Evolutionary conservation across 2,329 filamentous ascomycete genomes (phyloP).

Genomic region (Cladophialophora chaetospira): DNA sequence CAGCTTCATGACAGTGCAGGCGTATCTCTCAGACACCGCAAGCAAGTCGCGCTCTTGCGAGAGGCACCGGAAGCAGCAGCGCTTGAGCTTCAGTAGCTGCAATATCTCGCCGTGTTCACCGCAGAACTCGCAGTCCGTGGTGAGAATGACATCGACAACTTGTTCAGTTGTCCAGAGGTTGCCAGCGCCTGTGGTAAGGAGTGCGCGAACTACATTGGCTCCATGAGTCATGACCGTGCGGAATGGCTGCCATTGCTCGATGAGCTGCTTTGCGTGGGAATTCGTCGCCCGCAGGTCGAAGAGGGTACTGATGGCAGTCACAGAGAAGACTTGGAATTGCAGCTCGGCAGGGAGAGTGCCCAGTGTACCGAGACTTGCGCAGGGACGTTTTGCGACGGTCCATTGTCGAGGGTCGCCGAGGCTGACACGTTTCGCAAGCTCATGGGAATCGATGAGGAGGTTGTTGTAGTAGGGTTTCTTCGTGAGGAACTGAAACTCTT

Average conservation of each 20-base stretch:
- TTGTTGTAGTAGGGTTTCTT: slow-evolving; percentile 14
- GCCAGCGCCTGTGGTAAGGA: slow-evolving; percentile 14
- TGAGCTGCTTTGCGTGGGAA: slow-evolving; percentile 8
- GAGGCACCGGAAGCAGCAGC: slow-evolving; percentile 24
- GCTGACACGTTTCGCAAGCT: slow-evolving; percentile 2
- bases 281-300: slow-evolving; percentile 10
- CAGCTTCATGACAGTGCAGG: slow-evolving; percentile 7
- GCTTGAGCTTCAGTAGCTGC: slow-evolving; percentile 19
- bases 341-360: slow-evolving; percentile 12
- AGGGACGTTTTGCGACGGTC: not conserved
- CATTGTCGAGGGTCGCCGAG: not conserved
- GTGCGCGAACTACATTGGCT: slow-evolving; percentile 8
- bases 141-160: slow-evolving; percentile 14
- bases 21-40: slow-evolving; percentile 11
- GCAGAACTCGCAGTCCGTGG: slow-evolving; percentile 15
- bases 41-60: slow-evolving; percentile 23
- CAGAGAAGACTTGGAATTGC: slow-evolving; percentile 3
- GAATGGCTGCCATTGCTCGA: slow-evolving; percentile 19
- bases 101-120: slow-evolving; percentile 20
- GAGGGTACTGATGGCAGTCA: slow-evolving; percentile 6
- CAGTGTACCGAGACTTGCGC: slow-evolving; percentile 4
- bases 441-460: slow-evolving; percentile 5
- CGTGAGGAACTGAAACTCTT: slow-evolving; percentile 5
- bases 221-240: slow-evolving; percentile 12
- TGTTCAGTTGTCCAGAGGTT: slow-evolving; percentile 15